Evolutionary conservation across 495 filamentous ascomycete genomes (phyloP), one percentile per base, ranked within the genome.

Genomic region (Clavariopsis aquatica): DNA sequence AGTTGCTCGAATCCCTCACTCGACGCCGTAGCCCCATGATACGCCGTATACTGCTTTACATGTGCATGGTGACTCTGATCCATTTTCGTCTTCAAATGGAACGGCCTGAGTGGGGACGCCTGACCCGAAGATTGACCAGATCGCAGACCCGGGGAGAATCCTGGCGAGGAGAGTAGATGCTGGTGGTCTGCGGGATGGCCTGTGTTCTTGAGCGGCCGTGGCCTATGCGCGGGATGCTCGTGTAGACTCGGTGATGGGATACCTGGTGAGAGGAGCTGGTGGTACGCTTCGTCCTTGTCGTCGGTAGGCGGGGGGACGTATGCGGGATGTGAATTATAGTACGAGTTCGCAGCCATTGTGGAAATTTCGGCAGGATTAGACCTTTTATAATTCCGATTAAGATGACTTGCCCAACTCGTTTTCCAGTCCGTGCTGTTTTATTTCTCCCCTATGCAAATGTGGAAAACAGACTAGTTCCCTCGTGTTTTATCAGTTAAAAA

Each of bases 321-420:
- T 8, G 38, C 4, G 38, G 38, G 38, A 43, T 43, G 38, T 1
- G 49, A 17, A 57, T 49, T 43, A 52, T 61, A 67, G 29, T 56
- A 67, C 7, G 58, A 51, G 36, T 34, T 41, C 12, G 64, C 57
- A 13, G 64, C 57, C 64, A 67, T 67, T 3, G 8, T 54, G n/a
- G 10, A 54, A 19, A 12, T 27, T n/a, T 19, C 43, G 19, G 19
- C 17, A 5, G 20, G 43, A n/a, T n/a, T 47, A 47, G 19, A 6
- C 43, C 15, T 23, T 4, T 6, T 4, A 47, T 34, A 34, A 6
- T 34, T 5, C 31, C 12, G 5, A 5, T 34, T 34, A 34, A 6
- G 12, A 5, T 6, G 6, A 5, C 31, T 34, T 12, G 12, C 31
- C 31, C 31, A 34, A 34, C 31, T 34, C 12, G n/a, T 34, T 34